Evolutionary conservation across 768 basidiomycete genomes (phyloP).

Genomic region (Rhodotorula taiwanensis): DNA sequence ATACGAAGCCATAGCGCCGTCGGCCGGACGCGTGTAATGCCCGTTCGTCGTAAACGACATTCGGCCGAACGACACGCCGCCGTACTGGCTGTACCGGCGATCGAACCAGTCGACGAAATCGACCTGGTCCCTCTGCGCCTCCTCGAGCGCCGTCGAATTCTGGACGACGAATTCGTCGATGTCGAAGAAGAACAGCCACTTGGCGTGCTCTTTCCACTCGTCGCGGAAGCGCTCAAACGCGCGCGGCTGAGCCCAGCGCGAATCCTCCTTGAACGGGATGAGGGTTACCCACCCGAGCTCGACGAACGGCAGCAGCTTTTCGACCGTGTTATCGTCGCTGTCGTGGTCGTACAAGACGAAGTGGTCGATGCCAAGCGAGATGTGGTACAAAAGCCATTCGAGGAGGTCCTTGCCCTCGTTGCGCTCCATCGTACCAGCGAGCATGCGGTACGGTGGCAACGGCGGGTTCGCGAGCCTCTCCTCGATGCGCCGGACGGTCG

Average conservation of each 20-base stretch:
- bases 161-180: constrained; percentile 8
- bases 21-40: background rate
- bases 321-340: background rate
- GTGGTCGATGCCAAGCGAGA: constrained; percentile 5
- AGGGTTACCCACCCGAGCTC: constrained; percentile 9
- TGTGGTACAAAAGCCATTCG: constrained; percentile 18
- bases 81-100: background rate
- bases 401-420: background rate
- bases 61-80: constrained; percentile 4
- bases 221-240: background rate
- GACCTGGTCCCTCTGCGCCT: background rate
- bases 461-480: constrained; percentile 1
- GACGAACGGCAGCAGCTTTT: background rate
- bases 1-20: background rate
- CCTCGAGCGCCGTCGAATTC: background rate
- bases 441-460: background rate
- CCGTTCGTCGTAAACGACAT: background rate
- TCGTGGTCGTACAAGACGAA: constrained; percentile 11
- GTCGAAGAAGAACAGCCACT: constrained; percentile 15
- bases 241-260: background rate
- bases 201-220: background rate
- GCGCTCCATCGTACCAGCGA: constrained; percentile 1
- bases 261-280: background rate
- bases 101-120: background rate
- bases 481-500: background rate